Conservation (phyloP, 768 basidiomycete genomes). For the Suillus placidus region DNA sequence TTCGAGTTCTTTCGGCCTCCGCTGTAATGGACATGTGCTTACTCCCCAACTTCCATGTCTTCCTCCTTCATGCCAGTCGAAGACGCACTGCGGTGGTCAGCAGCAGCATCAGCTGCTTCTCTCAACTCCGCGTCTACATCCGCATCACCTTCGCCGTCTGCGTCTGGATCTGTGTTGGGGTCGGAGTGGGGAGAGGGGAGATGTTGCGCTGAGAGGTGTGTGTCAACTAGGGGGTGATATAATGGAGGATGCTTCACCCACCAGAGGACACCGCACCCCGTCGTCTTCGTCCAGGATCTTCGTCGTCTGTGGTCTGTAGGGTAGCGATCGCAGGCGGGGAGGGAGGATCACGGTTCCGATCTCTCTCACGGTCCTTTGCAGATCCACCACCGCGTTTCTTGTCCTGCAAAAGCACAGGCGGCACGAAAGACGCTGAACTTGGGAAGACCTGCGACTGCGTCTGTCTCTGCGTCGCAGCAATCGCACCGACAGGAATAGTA, state of each 20-base stretch:
- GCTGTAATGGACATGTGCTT: conserved; percentile 3
- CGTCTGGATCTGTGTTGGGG: conserved; percentile 25
- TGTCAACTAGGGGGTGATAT: conserved; percentile 19
- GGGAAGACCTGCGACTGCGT: conserved; percentile 25
- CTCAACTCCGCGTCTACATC: conserved; percentile 51
- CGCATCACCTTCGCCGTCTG: conserved; percentile 32
- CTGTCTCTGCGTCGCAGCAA: conserved; percentile 23
- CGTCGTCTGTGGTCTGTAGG: conserved; percentile 31
- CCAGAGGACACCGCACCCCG: conserved; percentile 23
- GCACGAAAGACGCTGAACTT: conserved; percentile 15
- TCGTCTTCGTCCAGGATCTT: conserved; percentile 32
- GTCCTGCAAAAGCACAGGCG: conserved; percentile 3
- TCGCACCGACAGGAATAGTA: conserved; percentile 34
- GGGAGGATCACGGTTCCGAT: conserved; percentile 26
- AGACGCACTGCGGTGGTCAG: conserved; percentile 40
- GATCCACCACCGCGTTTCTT: conserved; percentile 2
- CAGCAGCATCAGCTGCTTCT: conserved; percentile 53
- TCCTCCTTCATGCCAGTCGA: conserved; percentile 32
- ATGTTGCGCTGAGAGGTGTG: conserved; percentile 22
- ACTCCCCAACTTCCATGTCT: conserved; percentile 27
- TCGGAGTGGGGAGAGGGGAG: conserved; percentile 24
- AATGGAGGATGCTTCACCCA: neutral
- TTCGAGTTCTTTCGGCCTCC: neutral
- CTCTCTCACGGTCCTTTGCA: conserved; percentile 24
- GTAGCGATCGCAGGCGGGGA: conserved; percentile 37